Evolutionary conservation across 345 rosid genomes (phyloP).

Genomic region (Salix viminalis): DNA sequence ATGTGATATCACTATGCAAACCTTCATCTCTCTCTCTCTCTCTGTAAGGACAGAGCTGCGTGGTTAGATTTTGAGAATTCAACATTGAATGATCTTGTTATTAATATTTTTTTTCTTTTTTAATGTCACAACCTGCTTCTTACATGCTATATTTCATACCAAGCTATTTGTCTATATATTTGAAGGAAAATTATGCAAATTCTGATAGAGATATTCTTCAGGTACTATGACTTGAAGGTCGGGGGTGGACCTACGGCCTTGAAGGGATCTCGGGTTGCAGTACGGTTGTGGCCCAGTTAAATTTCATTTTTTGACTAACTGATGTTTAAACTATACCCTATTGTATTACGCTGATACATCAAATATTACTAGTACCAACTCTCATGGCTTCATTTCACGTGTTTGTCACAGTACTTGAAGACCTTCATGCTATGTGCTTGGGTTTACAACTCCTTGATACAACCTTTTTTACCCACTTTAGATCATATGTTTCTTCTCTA

Average conservation of each 20-base stretch:
- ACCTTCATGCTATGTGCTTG: no score
- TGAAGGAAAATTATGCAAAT: slow-evolving; percentile 8
- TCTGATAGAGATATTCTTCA: slow-evolving; percentile 28
- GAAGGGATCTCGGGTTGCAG: slow-evolving; percentile 98
- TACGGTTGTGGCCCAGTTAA: slow-evolving; percentile 71
- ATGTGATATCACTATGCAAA: not conserved
- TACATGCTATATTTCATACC: not conserved
- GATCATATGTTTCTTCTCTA: no score
- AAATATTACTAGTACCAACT: no score
- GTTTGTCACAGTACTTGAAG: no score
- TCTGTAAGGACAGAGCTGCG: not conserved
- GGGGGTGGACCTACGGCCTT: slow-evolving; percentile 72
- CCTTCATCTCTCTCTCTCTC: not conserved
- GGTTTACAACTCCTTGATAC: no score
- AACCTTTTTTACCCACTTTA: no score
- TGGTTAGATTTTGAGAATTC: not conserved
- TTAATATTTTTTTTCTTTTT: no score
- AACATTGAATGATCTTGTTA: not conserved
- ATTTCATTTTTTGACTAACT: slow-evolving; percentile 19
- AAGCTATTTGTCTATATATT: not conserved
- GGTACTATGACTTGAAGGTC: slow-evolving; percentile 91
- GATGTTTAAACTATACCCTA: not conserved
- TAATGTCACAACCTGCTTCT: not conserved
- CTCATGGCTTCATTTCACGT: no score
- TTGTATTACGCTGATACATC: no score